These are phyloP conservation scores for Microsporum ferrugineum DNA, from an alignment of 2,329 filamentous ascomycete species.

Conservation along the genomic window DNA sequence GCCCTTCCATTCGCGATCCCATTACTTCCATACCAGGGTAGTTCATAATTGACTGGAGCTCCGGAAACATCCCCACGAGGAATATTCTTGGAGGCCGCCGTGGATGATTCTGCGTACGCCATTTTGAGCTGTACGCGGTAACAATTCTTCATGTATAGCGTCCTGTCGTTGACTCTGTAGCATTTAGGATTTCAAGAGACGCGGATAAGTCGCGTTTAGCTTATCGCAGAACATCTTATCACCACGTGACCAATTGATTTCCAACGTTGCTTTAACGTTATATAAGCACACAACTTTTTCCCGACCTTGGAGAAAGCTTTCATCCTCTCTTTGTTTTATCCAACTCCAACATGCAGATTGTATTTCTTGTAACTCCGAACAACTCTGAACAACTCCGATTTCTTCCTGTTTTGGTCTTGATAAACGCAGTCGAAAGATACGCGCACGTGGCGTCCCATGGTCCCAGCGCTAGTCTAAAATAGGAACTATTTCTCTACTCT, in stretches of 20 bases:
- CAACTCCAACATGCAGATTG: not conserved
- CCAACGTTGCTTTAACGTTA: too few species aligned
- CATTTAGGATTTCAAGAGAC: not conserved
- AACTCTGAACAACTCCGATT: not conserved
- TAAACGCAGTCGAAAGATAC: not conserved
- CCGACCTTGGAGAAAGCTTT: not conserved
- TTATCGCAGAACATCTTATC: not conserved
- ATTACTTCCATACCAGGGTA: conserved; percentile 37
- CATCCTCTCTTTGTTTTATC: not conserved
- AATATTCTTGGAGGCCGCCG: conserved; percentile 32
- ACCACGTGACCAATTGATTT: not conserved
- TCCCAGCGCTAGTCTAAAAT: not conserved
- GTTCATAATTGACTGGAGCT: conserved; percentile 36
- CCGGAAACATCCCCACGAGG: conserved; percentile 31
- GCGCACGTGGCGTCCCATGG: not conserved
- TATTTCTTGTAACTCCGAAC: not conserved
- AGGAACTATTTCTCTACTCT: not conserved
- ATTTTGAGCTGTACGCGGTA: conserved; percentile 18
- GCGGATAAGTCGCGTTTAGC: not conserved
- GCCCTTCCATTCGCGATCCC: not conserved
- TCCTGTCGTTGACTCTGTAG: not conserved
- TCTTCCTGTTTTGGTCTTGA: not conserved
- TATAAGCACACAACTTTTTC: too few species aligned
- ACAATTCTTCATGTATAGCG: not conserved
- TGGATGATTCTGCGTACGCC: conserved; percentile 39